These are phyloP conservation scores for Blepharisma stoltei DNA, from an alignment of 73 alveolate species.

Conservation along the genomic window DNA sequence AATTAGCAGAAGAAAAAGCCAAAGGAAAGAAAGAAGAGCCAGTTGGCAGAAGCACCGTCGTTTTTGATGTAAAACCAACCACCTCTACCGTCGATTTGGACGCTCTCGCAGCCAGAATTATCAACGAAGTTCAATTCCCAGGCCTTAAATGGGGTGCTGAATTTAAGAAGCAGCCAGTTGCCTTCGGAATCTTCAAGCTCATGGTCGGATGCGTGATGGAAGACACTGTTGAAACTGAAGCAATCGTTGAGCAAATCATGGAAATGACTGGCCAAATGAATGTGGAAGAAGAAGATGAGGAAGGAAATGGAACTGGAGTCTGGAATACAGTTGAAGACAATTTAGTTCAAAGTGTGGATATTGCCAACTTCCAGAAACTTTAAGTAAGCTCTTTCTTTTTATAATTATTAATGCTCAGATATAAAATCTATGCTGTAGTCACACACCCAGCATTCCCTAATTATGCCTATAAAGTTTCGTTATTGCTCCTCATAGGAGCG, in stretches of 20 bases:
- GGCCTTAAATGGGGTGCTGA: slow-evolving; percentile 87
- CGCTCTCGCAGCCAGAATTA: slow-evolving; percentile 67
- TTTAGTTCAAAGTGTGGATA: slow-evolving; percentile 81
- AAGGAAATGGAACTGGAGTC: slow-evolving; percentile 24
- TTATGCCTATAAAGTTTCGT: background rate
- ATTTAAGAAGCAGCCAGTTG: slow-evolving; percentile 78
- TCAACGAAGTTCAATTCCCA: slow-evolving; percentile 57
- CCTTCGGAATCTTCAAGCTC: slow-evolving; percentile 76
- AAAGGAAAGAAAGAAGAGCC: slow-evolving; percentile 40
- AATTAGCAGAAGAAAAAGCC: slow-evolving; percentile 32
- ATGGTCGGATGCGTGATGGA: slow-evolving; percentile 75
- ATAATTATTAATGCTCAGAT: background rate
- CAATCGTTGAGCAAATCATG: slow-evolving; percentile 14
- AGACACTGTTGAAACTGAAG: slow-evolving; percentile 46
- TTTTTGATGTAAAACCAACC: slow-evolving; percentile 81
- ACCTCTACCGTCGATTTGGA: slow-evolving; percentile 83
- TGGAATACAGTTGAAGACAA: background rate
- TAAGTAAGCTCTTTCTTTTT: slow-evolving; percentile 34
- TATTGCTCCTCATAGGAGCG: background rate
- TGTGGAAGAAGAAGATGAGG: slow-evolving; percentile 21
- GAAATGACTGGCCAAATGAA: background rate
- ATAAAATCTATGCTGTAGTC: slow-evolving; percentile 8
- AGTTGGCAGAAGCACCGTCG: slow-evolving; percentile 59
- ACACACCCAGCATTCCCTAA: slow-evolving; percentile 1
- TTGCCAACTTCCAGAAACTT: slow-evolving; percentile 73